phyloP scores from a whole-genome alignment of 2,329 filamentous ascomycete species.

The Pseudogymnoascus sp. region DNA sequence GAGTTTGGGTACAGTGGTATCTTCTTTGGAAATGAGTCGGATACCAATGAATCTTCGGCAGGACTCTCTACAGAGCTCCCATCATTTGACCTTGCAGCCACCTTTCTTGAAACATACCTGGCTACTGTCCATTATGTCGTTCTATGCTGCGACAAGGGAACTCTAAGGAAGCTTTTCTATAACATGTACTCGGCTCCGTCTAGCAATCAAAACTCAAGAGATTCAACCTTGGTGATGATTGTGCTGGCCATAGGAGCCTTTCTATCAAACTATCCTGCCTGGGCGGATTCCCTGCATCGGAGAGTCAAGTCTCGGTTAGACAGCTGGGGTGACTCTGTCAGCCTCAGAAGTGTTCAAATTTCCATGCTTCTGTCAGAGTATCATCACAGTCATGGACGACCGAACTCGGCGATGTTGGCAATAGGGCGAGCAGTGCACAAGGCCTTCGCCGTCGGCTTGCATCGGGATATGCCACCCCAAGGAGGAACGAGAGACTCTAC shows the following conservation, averaged over 20 bases:
- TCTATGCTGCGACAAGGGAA: not conserved
- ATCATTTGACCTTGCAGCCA: constrained; percentile 7
- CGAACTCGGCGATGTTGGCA: constrained; percentile 5
- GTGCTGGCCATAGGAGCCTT: constrained; percentile 12
- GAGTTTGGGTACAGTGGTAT: constrained; percentile 11
- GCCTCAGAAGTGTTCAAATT: constrained; percentile 5
- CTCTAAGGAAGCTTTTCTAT: constrained; percentile 4
- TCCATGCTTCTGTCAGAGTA: constrained; percentile 9
- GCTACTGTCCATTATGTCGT: constrained; percentile 4
- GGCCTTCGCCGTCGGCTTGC: constrained; percentile 10
- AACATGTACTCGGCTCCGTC: not conserved
- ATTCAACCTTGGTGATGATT: constrained; percentile 3
- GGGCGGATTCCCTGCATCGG: constrained; percentile 5
- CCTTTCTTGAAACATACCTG: constrained; percentile 6
- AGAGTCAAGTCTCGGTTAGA: not conserved
- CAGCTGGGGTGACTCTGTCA: constrained; percentile 5
- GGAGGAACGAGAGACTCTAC: not conserved
- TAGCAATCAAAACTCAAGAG: not conserved
- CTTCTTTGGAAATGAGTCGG: constrained; percentile 11
- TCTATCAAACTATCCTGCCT: not conserved
- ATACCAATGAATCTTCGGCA: not conserved
- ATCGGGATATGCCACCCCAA: constrained; percentile 4
- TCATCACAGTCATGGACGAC: constrained; percentile 4
- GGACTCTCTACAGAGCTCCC: not conserved
- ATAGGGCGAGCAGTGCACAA: constrained; percentile 10